Base-by-base conservation (phyloP, 495 filamentous ascomycete species). In the Xylaria sp. region DNA sequence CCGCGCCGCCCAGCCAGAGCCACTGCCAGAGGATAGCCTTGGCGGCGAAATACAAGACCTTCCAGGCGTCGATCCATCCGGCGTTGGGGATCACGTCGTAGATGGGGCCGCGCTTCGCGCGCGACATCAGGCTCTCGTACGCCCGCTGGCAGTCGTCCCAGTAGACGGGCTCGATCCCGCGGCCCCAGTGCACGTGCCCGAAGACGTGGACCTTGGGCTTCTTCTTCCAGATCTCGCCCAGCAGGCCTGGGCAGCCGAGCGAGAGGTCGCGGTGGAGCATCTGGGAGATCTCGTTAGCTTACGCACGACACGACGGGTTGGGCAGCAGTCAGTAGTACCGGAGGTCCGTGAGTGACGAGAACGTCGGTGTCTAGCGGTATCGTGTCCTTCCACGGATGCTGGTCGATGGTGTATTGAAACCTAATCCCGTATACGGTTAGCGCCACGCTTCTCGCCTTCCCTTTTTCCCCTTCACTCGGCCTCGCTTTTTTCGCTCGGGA, bases 141-240 rank as follows among this genome's bases (percentile, higher is more conserved):
- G 87, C 85, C 31, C 74, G 80, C 76, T 97, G 93, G 61, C 87
- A 90, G 58, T 92, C 86, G 77, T 97, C 93, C 89, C 90, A 97
- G 82, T 89, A 94, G 1, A 93, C 83, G 3, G 88, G 82, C 74
- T 95, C 90, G 29, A 81, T 78, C 8, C 90, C 90, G 67, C 86
- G 79, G n/a, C 86, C 88, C 69, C 83, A 89, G 80, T 98, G 96
- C 33, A 97, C 85, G 77, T 98, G 96, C 6, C 95, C 95, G 80
- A 97, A 97, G 68, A 97, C 86, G 79, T 98, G 95, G 14, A 98
- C 82, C 40, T 82, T 82, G 4, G 95, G 95, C 69, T 88, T 90
- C 24, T 96, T 89, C 33, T 88, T 86, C 93, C 93, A 96, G 37
- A 93, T 75, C 71, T 97, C 93, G 21, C 86, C 81, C 1, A 95